These are phyloP conservation scores for Geotrichum australiense DNA, from an alignment of 1,139 yeast genomes.

Conservation along the genomic window DNA sequence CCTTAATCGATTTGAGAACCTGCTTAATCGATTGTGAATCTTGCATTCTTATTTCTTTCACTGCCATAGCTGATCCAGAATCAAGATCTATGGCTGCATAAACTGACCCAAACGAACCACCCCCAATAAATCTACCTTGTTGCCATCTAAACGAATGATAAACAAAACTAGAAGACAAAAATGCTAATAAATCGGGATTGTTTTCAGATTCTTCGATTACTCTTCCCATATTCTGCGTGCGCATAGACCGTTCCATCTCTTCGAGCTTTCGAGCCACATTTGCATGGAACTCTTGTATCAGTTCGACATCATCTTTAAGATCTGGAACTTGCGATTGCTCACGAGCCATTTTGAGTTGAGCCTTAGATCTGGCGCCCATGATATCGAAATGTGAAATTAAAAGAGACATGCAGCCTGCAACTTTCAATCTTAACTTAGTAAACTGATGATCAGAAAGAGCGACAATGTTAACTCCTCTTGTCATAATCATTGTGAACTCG, in stretches of 20 bases:
- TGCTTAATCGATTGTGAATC: constrained; percentile 80
- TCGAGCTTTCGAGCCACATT: constrained; percentile 54
- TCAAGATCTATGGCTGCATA: constrained; percentile 88
- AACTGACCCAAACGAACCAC: constrained; percentile 93
- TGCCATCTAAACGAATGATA: constrained; percentile 95
- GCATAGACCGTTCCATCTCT: constrained; percentile 45
- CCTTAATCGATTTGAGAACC: constrained; percentile 81
- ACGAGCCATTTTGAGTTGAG: constrained; percentile 34
- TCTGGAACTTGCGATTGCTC: constrained; percentile 3
- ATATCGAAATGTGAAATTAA: constrained; percentile 93
- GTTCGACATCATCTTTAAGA: constrained; percentile 49
- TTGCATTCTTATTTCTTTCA: constrained; percentile 86
- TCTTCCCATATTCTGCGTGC: constrained; percentile 62
- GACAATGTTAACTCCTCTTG: constrained; percentile 80
- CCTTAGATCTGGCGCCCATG: constrained; percentile 94
- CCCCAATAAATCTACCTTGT: constrained; percentile 87
- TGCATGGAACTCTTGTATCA: constrained; percentile 47
- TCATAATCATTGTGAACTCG: constrained; percentile 94
- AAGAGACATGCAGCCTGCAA: constrained; percentile 90
- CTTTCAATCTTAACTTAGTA: constrained; percentile 63
- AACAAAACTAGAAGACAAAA: constrained; percentile 83
- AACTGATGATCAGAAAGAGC: constrained; percentile 76
- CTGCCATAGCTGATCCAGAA: constrained; percentile 96
- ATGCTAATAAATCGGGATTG: constrained; percentile 79
- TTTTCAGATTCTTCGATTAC: constrained; percentile 82